Evolutionary conservation across 2,329 filamentous ascomycete species (phyloP).

Genomic region (Hymenoscyphus occultus): DNA sequence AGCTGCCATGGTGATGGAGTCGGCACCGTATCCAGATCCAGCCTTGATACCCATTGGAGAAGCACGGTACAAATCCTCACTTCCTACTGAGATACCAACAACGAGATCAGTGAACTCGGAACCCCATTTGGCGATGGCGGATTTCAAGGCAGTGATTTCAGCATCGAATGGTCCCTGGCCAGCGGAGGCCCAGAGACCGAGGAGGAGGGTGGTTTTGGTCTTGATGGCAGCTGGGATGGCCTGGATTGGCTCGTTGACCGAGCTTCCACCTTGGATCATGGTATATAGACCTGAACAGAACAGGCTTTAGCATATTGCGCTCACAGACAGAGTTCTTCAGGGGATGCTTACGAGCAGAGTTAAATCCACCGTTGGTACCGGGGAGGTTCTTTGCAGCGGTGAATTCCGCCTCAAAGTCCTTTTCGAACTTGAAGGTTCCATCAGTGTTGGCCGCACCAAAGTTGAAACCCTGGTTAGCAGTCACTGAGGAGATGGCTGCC

Average conservation of each 20-base stretch:
- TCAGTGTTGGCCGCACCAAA: slow-evolving; percentile 64
- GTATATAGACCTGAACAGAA: background rate
- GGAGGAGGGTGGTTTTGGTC: slow-evolving; percentile 71
- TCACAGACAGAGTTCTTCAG: background rate
- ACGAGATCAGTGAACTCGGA: slow-evolving; percentile 62
- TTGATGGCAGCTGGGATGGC: slow-evolving; percentile 78
- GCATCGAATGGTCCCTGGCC: slow-evolving; percentile 62
- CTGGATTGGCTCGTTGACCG: slow-evolving; percentile 60
- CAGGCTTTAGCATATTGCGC: background rate
- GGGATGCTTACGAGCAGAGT: slow-evolving; percentile 51
- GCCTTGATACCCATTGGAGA: slow-evolving; percentile 66
- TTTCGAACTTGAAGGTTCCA: slow-evolving; percentile 55
- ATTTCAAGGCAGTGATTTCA: slow-evolving; percentile 69
- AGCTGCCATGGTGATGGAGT: slow-evolving; percentile 58
- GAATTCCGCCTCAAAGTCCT: slow-evolving; percentile 69
- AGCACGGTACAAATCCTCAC: slow-evolving; percentile 81
- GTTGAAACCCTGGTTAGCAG: slow-evolving; percentile 59
- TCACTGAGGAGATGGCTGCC: slow-evolving; percentile 35
- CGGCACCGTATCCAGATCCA: slow-evolving; percentile 59
- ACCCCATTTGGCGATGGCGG: slow-evolving; percentile 68
- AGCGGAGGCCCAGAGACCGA: slow-evolving; percentile 80
- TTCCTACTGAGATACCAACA: slow-evolving; percentile 80
- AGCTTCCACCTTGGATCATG: slow-evolving; percentile 53
- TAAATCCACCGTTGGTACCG: slow-evolving; percentile 61
- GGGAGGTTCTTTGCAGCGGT: slow-evolving; percentile 59